A percentile compares a stretch with the other conserved stretches of the same genome.
Evolutionary conservation across 805 yeast species (phyloP).

Genomic region (Candida wancherniae): DNA sequence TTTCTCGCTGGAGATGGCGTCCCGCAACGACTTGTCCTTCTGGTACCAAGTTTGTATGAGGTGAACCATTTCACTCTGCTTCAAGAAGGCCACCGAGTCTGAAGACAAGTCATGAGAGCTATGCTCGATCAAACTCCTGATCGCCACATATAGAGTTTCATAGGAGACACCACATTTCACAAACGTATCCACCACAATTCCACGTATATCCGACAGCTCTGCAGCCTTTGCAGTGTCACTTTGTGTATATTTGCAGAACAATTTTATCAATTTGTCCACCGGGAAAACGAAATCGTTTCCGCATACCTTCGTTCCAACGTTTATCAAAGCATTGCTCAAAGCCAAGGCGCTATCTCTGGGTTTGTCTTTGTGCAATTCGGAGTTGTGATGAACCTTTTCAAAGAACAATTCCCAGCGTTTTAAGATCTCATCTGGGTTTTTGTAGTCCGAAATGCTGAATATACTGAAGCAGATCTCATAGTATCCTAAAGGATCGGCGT

Average conservation of each 20-base stretch:
- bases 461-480: constrained; percentile 74
- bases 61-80: constrained; percentile 53
- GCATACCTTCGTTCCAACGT: constrained; percentile 59
- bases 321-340: constrained; percentile 36
- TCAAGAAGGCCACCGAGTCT: constrained; percentile 38
- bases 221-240: constrained; percentile 26
- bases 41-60: constrained; percentile 65
- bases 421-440: constrained; percentile 76
- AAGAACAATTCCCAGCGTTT: constrained; percentile 76
- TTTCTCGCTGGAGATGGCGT: constrained; percentile 44
- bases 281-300: constrained; percentile 80
- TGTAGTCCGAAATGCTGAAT: constrained; percentile 79
- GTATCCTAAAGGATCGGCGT: constrained; percentile 83
- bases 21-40: constrained; percentile 59
- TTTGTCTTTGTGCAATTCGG: constrained; percentile 14
- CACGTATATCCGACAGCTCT: constrained; percentile 40
- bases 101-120: constrained; percentile 48
- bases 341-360: constrained; percentile 35
- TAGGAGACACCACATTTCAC: constrained; percentile 58
- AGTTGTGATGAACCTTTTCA: constrained; percentile 42
- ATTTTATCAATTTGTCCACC: constrained; percentile 60
- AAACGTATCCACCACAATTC: constrained; percentile 59
- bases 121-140: constrained; percentile 60
- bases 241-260: constrained; percentile 52
- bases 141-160: constrained; percentile 59